Percentiles rank a stretch among this genome's conserved stretches.
phyloP scores from a whole-genome alignment of 2,329 filamentous ascomycete species.

The Verticillium nonalfalfae region DNA sequence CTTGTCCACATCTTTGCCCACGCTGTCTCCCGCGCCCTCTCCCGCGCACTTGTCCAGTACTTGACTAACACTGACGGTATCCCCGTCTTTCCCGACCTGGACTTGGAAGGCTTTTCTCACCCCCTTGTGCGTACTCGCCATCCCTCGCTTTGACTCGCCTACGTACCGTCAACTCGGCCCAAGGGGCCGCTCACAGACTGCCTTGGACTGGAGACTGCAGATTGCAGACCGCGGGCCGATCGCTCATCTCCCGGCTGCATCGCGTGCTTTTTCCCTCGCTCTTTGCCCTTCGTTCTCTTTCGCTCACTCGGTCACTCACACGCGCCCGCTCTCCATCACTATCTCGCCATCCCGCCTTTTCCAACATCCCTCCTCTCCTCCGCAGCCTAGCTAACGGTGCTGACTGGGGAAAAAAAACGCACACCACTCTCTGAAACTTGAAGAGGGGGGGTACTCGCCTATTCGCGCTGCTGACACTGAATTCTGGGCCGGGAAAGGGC shows the following conservation, averaged over 20 bases:
- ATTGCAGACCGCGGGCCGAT: not conserved
- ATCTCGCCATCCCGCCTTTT: not conserved
- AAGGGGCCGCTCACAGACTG: not conserved
- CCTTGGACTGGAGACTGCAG: too few species aligned
- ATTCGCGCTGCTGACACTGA: too few species aligned
- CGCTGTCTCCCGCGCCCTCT: not conserved
- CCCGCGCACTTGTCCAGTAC: not conserved
- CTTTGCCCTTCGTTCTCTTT: not conserved
- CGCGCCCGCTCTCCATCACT: not conserved
- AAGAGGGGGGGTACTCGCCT: too few species aligned
- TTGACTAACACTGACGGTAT: not conserved
- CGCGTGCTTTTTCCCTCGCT: not conserved
- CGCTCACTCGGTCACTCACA: too few species aligned
- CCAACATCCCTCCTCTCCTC: not conserved
- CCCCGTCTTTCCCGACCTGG: not conserved
- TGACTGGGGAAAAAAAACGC: not conserved
- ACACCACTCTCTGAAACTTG: too few species aligned
- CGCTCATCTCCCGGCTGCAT: not conserved
- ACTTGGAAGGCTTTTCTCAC: not conserved
- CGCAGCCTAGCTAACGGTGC: not conserved
- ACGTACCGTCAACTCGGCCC: not conserved
- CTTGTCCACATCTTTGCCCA: not conserved
- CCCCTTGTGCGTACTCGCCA: not conserved
- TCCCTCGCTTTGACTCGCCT: not conserved
- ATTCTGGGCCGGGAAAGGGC: too few species aligned